Conservation (phyloP, 2,329 filamentous ascomycete genomes). For the Beauveria brongniartii region DNA sequence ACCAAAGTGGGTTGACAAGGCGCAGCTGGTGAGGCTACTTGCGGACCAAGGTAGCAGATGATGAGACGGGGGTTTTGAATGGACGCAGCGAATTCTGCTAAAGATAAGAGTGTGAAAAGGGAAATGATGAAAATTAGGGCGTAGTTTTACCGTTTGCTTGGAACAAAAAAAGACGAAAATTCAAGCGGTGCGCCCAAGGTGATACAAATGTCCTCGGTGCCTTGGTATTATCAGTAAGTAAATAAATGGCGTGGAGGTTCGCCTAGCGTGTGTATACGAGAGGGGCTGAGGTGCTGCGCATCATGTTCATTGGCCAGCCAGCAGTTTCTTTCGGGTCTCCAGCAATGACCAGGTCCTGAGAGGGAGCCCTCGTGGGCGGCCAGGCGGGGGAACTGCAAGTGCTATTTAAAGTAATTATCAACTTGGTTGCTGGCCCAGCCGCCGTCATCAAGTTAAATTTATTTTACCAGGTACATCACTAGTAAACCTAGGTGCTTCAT, state of each 20-base stretch:
- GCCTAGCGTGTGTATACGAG: background rate
- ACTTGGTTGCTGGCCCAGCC: background rate
- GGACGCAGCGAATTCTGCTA: background rate
- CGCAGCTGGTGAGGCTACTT: background rate
- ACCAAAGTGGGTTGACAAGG: slow-evolving; percentile 3
- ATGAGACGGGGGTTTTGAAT: background rate
- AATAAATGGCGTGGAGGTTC: background rate
- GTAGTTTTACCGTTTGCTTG: background rate
- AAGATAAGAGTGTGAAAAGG: background rate
- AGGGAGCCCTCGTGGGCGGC: too few relatives aligned
- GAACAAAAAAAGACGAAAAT: too few relatives aligned
- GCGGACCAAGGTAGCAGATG: background rate
- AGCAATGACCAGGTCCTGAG: too few relatives aligned
- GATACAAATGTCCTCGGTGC: too few relatives aligned
- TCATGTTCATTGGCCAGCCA: background rate
- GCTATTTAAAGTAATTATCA: too few relatives aligned
- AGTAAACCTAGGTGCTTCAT: background rate
- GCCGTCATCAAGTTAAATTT: background rate
- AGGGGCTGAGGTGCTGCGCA: background rate
- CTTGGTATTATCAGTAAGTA: background rate
- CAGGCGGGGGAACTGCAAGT: too few relatives aligned
- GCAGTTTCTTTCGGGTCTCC: background rate
- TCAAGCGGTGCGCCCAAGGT: too few relatives aligned
- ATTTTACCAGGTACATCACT: background rate
- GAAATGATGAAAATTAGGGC: background rate